Percentiles rank a stretch among this genome's conserved stretches.
These are phyloP conservation scores for Leishmania major DNA, from an alignment of 208 protist genomes.

Conservation along the genomic window DNA sequence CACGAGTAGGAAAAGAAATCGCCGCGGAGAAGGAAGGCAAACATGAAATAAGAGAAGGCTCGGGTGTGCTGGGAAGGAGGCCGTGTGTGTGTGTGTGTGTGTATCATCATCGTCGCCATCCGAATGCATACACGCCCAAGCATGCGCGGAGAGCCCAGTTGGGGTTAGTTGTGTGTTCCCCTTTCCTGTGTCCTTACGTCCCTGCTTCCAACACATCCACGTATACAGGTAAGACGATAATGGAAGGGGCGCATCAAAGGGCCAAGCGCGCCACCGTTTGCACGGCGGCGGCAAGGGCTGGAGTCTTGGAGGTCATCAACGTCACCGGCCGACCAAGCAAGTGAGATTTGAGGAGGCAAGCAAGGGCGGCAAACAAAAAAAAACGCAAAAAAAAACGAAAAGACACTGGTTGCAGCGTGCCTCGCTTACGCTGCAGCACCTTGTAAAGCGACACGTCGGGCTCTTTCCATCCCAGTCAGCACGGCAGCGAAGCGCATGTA, in stretches of 20 bases:
- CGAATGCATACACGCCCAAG: too few species aligned
- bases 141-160: neutral
- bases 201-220: neutral
- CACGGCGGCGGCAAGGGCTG: neutral
- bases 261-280: neutral
- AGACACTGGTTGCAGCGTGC: neutral
- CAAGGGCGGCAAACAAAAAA: neutral
- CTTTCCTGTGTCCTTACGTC: neutral
- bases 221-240: neutral
- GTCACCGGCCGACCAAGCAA: neutral
- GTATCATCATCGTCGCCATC: too few species aligned
- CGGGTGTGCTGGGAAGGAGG: neutral
- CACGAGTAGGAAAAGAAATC: neutral
- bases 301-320: neutral
- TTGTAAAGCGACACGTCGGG: neutral
- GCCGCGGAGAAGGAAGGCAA: neutral
- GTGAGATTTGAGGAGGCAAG: neutral
- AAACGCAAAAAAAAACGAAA: neutral
- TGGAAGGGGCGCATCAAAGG: neutral
- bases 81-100: neutral
- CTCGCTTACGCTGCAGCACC: neutral
- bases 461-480: neutral
- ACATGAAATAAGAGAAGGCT: neutral
- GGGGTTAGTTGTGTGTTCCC: neutral
- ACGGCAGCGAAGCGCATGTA: neutral